Evolutionary conservation across 345 rosid genomes (phyloP).

Genomic region (Salix caprea): DNA sequence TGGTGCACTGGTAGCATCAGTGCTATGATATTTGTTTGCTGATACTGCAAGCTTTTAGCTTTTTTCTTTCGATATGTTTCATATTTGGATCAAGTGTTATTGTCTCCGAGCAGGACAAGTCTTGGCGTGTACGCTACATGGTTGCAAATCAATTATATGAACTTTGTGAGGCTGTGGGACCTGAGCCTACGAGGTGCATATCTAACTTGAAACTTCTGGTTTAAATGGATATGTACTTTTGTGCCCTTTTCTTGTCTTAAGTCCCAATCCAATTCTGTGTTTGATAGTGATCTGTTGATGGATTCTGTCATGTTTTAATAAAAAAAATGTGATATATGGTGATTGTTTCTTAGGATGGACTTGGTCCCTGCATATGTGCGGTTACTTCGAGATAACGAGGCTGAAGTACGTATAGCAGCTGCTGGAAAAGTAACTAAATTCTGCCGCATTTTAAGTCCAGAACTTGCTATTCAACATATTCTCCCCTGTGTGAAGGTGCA

Average conservation of each 20-base stretch:
- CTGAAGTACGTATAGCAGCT: slow-evolving; percentile 99
- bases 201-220: background rate
- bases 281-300: background rate
- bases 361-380: slow-evolving; percentile 94
- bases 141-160: slow-evolving; percentile 95
- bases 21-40: background rate
- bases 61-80: background rate
- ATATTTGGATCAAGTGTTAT: background rate
- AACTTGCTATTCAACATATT: slow-evolving; percentile 74
- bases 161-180: slow-evolving; percentile 96
- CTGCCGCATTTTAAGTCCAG: slow-evolving; percentile 82
- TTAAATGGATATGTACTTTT: background rate
- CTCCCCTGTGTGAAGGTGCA: slow-evolving; percentile 89
- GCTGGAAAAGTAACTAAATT: slow-evolving; percentile 97
- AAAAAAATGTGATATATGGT: background rate
- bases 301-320: background rate
- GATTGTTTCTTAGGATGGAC: slow-evolving; percentile 45
- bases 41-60: background rate
- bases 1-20: background rate
- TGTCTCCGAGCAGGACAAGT: slow-evolving; percentile 56
- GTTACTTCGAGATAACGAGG: slow-evolving; percentile 90
- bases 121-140: slow-evolving; percentile 98
- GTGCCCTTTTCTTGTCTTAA: slow-evolving; percentile 1
- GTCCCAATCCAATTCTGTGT: background rate
- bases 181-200: slow-evolving; percentile 78